Conservation (phyloP, 1,284 basidiomycete genomes). For the Entoloma clypeatum region DNA sequence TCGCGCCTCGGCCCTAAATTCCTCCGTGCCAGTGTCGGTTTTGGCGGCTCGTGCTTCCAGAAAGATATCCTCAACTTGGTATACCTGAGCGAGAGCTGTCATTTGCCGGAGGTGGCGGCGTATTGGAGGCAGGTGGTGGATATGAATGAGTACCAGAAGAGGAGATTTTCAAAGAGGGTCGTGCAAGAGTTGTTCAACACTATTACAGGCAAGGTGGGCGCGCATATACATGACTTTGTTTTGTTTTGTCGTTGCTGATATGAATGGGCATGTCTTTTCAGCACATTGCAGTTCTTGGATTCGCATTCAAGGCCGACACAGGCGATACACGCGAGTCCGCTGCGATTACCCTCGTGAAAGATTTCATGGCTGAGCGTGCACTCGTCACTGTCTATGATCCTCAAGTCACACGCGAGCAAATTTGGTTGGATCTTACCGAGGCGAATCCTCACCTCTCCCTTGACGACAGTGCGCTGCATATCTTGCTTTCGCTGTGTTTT, state of each 20-base stretch:
- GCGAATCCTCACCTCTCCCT: conserved; percentile 57
- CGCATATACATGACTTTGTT: conserved; percentile 15
- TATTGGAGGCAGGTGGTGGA: conserved; percentile 97
- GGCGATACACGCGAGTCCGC: conserved; percentile 97
- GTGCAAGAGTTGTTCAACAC: conserved; percentile 98
- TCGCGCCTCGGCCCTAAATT: conserved; percentile 93
- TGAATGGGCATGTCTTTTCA: conserved; percentile 34
- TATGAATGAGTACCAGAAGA: conserved; percentile 97
- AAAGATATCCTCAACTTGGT: conserved; percentile 99
- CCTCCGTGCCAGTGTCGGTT: conserved; percentile 93
- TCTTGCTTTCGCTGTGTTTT: not conserved
- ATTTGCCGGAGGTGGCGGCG: conserved; percentile 94
- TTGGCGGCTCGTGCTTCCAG: conserved; percentile 99
- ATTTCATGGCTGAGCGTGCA: conserved; percentile 91
- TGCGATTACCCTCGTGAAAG: conserved; percentile 91
- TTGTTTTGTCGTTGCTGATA: conserved; percentile 17
- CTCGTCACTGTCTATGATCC: conserved; percentile 91
- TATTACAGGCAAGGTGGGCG: conserved; percentile 83
- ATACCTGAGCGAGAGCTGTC: conserved; percentile 91
- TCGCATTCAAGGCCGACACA: conserved; percentile 96
- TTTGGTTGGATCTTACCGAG: conserved; percentile 73
- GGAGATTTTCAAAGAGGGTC: conserved; percentile 84
- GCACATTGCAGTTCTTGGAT: conserved; percentile 95
- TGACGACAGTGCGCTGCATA: conserved; percentile 47
- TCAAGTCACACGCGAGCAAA: conserved; percentile 70